Evolutionary conservation across 306 rosid species (phyloP).

Genomic region (Cicer bijugum): DNA sequence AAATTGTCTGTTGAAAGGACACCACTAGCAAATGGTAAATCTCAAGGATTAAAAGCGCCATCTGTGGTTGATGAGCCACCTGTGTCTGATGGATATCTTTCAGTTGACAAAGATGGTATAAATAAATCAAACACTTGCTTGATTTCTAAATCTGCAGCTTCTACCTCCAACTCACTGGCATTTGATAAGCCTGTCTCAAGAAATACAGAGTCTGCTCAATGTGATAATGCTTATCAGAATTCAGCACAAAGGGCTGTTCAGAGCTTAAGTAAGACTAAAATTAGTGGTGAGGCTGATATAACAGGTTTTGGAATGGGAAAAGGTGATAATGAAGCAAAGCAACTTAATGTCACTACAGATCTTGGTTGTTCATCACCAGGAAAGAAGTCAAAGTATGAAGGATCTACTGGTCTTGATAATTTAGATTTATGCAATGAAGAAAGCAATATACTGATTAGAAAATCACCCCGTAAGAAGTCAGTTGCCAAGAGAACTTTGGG

Average conservation of each 20-base stretch:
- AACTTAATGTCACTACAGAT: conserved; percentile 45
- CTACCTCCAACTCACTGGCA: conserved; percentile 43
- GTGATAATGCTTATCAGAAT: conserved; percentile 43
- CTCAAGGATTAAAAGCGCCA: conserved; percentile 42
- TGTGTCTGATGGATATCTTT: conserved; percentile 44
- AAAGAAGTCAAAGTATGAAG: conserved; percentile 44
- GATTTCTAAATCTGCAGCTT: conserved; percentile 37
- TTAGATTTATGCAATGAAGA: conserved; percentile 47
- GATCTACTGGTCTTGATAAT: conserved; percentile 45
- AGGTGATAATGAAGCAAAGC: conserved; percentile 45
- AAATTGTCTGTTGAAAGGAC: conserved; percentile 46
- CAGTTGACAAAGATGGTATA: conserved; percentile 44
- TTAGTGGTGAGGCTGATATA: conserved; percentile 46
- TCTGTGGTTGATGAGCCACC: conserved; percentile 45
- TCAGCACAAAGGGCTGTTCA: conserved; percentile 44
- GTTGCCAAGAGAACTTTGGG: conserved; percentile 66
- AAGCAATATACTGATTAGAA: conserved; percentile 40
- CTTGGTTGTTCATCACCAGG: conserved; percentile 47
- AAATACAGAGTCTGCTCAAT: conserved; percentile 41
- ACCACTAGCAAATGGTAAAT: conserved; percentile 44
- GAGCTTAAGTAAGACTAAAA: conserved; percentile 42
- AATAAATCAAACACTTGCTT: conserved; percentile 36
- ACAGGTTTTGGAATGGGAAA: conserved; percentile 44
- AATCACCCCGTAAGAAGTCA: conserved; percentile 54
- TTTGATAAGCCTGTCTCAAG: conserved; percentile 45